Percentiles rank a stretch among this genome's conserved stretches.
Conservation (phyloP, 2,329 filamentous ascomycete genomes). For the Dactylonectria estremocensis region DNA sequence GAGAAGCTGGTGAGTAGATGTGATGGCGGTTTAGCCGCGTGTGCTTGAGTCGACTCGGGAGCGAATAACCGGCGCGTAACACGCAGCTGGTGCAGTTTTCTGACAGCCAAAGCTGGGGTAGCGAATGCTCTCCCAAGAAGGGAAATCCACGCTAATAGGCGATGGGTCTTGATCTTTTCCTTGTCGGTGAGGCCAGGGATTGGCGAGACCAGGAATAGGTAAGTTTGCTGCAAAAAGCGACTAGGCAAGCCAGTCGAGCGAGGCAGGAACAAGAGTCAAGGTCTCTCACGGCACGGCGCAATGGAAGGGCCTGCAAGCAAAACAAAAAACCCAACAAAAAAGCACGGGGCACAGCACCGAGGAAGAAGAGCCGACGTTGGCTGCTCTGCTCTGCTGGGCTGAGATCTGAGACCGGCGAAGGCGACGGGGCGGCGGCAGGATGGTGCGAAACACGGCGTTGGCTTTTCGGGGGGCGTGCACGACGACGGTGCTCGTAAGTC, state of each 20-base stretch:
- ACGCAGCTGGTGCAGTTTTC: not conserved
- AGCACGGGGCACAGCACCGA: conserved; percentile 22
- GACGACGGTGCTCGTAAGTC: not conserved
- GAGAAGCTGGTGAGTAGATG: conserved; percentile 16
- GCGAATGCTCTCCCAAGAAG: not conserved
- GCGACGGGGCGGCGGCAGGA: conserved; percentile 32
- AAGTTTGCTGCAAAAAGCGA: not conserved
- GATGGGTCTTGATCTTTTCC: not conserved
- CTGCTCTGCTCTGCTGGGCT: conserved; percentile 38
- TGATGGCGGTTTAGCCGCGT: conserved; percentile 18
- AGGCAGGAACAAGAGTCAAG: not conserved
- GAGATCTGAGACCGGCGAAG: conserved; percentile 48
- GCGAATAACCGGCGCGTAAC: conserved; percentile 13
- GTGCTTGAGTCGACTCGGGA: conserved; percentile 2
- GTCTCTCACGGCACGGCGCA: not conserved
- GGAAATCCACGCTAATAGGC: conserved; percentile 12
- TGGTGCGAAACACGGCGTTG: conserved; percentile 23
- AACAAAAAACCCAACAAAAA: conserved; percentile 13
- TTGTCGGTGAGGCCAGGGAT: not conserved
- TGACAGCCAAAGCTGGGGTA: conserved; percentile 3
- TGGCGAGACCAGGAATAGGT: conserved; percentile 4
- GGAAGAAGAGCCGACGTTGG: conserved; percentile 10
- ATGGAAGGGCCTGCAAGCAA: not conserved
- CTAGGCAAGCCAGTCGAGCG: not conserved
- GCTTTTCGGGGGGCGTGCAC: conserved; percentile 16